Percentiles rank a stretch among this genome's conserved stretches.
These are phyloP conservation scores for Monosporascus sp. DNA, from an alignment of 2,329 filamentous ascomycete genomes.

Conservation along the genomic window DNA sequence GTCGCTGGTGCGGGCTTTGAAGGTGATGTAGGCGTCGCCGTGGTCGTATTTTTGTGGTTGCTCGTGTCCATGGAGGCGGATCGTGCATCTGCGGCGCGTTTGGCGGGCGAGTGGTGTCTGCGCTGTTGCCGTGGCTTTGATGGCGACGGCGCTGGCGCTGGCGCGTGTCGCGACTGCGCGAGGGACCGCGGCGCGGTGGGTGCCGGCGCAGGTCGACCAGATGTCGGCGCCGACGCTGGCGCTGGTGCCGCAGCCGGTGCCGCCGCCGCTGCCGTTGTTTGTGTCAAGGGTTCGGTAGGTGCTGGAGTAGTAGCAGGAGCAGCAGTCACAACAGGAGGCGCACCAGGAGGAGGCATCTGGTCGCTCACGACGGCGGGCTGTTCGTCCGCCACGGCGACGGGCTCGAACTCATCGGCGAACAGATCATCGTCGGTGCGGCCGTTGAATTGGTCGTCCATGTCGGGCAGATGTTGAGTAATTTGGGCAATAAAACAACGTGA, in stretches of 20 bases:
- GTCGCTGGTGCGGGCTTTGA: slow-evolving; percentile 4
- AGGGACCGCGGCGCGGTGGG: slow-evolving; percentile 19
- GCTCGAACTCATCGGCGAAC: slow-evolving; percentile 59
- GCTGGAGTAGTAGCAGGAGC: slow-evolving; percentile 7
- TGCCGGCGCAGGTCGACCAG: slow-evolving; percentile 5
- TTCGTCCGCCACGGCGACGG: slow-evolving; percentile 31
- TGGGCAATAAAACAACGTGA: not conserved
- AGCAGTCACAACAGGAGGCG: slow-evolving; percentile 3
- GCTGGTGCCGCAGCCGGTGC: slow-evolving; percentile 7
- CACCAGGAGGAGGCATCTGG: not conserved
- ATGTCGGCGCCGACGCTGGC: slow-evolving; percentile 7
- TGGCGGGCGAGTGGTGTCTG: slow-evolving; percentile 18
- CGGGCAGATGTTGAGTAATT: not conserved
- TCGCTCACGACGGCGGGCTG: slow-evolving; percentile 3
- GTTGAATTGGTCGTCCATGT: slow-evolving; percentile 58
- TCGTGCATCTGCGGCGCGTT: not conserved
- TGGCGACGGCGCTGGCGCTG: not conserved
- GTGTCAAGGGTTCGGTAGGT: slow-evolving; percentile 1
- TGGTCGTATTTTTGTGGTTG: slow-evolving; percentile 1
- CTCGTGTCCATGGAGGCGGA: slow-evolving; percentile 1
- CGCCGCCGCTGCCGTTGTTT: slow-evolving; percentile 7
- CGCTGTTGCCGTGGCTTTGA: slow-evolving; percentile 11
- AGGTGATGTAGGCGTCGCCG: slow-evolving; percentile 13
- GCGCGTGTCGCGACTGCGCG: slow-evolving; percentile 29
- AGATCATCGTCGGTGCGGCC: slow-evolving; percentile 59